Evolutionary conservation across 352 stramenopile species (phyloP).

Genomic region (Globisporangium apiculatum): DNA sequence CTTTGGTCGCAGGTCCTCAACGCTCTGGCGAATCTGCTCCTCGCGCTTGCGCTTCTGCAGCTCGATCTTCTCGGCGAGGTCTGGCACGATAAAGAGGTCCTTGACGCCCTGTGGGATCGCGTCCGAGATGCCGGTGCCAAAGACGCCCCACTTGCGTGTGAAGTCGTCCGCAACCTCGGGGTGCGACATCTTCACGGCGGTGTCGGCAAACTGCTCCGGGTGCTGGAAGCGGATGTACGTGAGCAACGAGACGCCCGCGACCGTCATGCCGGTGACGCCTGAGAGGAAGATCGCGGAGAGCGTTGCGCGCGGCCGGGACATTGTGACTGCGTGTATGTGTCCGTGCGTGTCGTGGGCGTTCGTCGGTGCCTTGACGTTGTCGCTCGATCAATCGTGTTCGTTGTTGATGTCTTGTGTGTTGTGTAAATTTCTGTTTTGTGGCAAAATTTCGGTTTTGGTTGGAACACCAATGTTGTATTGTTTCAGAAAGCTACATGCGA

Average conservation of each 20-base stretch:
- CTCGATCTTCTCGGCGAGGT: conserved; percentile 67
- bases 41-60: conserved; percentile 60
- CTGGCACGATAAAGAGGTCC: conserved; percentile 49
- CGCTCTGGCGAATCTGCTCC: conserved; percentile 59
- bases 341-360: too few species aligned
- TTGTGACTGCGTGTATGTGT: conserved; percentile 1
- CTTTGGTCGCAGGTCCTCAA: conserved; percentile 76
- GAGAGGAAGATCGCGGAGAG: conserved; percentile 59
- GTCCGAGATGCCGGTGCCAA: conserved; percentile 71
- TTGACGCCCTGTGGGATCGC: conserved; percentile 61
- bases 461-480: too few species aligned
- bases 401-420: too few species aligned
- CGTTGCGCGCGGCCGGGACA: conserved; percentile 36
- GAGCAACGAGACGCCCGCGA: conserved; percentile 74
- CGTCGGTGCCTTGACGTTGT: too few species aligned
- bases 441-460: too few species aligned
- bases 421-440: too few species aligned
- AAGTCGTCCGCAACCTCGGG: conserved; percentile 67
- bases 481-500: too few species aligned
- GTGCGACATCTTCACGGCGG: conserved; percentile 67
- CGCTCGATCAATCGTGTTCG: too few species aligned
- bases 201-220: conserved; percentile 78
- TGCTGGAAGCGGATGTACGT: conserved; percentile 80
- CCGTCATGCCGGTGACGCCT: conserved; percentile 72
- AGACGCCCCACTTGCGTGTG: conserved; percentile 77